Evolutionary conservation across 108 stramenopile genomes (phyloP).

Genomic region (Hondaea fermentalgiana): DNA sequence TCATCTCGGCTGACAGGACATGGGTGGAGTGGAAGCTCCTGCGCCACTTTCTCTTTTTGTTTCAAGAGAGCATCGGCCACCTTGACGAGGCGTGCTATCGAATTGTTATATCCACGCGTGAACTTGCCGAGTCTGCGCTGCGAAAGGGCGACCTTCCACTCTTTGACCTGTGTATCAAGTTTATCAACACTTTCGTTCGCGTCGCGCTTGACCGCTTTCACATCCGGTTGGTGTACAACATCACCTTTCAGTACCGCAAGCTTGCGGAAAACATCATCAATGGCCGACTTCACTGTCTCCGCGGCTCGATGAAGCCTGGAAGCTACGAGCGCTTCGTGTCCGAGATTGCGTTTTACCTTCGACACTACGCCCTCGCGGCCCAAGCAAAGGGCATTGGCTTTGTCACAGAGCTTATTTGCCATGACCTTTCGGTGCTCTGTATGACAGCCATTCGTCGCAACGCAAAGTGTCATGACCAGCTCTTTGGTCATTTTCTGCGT

Average conservation of each 20-base stretch:
- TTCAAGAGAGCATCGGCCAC: not conserved
- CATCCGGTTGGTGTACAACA: not conserved
- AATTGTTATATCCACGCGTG: not conserved
- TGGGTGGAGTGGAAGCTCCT: slow-evolving; percentile 14
- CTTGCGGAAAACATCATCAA: not conserved
- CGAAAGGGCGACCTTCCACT: not conserved
- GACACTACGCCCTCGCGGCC: not conserved
- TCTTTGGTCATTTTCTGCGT: not conserved
- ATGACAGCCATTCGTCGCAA: not conserved
- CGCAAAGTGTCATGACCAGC: not conserved
- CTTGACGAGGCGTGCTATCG: not conserved
- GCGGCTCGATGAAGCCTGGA: not conserved
- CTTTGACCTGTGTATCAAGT: not conserved
- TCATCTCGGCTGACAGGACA: not conserved
- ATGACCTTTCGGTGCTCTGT: not conserved
- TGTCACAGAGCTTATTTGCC: not conserved
- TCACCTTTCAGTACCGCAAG: slow-evolving; percentile 1
- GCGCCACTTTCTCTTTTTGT: not conserved
- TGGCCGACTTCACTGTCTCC: not conserved
- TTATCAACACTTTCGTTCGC: not conserved
- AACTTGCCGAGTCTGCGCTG: not conserved
- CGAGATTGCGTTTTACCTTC: not conserved
- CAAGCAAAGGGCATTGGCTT: not conserved
- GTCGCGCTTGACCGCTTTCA: not conserved
- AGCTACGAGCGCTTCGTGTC: not conserved